Percentiles rank a stretch among this genome's conserved stretches.
Conservation (phyloP, 345 rosid genomes). For the Reutealis trisperma region DNA sequence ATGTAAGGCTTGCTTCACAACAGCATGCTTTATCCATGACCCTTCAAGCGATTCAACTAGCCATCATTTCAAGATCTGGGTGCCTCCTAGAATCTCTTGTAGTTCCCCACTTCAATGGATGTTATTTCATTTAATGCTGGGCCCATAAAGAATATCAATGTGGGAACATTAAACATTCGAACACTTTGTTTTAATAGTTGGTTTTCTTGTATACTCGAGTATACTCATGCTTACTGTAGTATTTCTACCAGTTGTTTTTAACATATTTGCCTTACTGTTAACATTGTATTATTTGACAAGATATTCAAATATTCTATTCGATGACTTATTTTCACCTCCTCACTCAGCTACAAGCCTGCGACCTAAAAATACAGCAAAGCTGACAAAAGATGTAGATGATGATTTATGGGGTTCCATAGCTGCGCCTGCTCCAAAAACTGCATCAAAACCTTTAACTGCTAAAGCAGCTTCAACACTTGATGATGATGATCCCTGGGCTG, state of each 20-base stretch:
- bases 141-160: too few species aligned
- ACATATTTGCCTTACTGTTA: not conserved
- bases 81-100: too few species aligned
- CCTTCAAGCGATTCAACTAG: too few species aligned
- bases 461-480: slow-evolving; percentile 51
- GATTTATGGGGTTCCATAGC: slow-evolving; percentile 98
- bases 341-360: slow-evolving; percentile 54
- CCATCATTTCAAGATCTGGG: too few species aligned
- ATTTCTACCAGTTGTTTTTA: not conserved
- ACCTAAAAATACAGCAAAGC: slow-evolving; percentile 55
- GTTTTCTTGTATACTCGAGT: too few species aligned
- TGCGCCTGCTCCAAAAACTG: slow-evolving; percentile 70
- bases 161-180: too few species aligned
- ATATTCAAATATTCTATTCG: not conserved
- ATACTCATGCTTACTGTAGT: too few species aligned
- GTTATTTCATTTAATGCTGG: too few species aligned
- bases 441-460: slow-evolving; percentile 65
- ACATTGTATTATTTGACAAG: not conserved
- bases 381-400: slow-evolving; percentile 60
- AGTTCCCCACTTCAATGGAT: too few species aligned
- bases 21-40: too few species aligned
- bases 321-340: not conserved
- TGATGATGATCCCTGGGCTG: slow-evolving; percentile 92
- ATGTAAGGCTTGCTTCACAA: too few species aligned
- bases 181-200: too few species aligned